Percentiles rank a stretch among this genome's conserved stretches.
These are phyloP conservation scores for Cyclotella sp. DNA, from an alignment of 108 stramenopile genomes.

Conservation along the genomic window DNA sequence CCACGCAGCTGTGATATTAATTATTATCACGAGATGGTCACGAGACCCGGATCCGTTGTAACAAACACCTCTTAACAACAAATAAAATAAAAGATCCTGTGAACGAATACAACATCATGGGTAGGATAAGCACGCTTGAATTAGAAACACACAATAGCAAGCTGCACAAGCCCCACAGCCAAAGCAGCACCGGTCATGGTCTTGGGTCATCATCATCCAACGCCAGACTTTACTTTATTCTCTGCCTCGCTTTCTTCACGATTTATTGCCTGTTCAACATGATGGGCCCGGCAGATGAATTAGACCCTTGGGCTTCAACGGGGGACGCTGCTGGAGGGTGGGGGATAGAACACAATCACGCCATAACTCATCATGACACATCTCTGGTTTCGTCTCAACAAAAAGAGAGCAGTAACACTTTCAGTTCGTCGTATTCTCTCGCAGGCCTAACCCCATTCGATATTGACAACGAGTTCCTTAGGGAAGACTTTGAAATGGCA, in stretches of 20 bases:
- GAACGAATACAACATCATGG: background rate
- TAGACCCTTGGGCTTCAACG: constrained; percentile 13
- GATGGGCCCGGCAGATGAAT: constrained; percentile 1
- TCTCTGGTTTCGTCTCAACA: background rate
- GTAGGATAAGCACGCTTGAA: background rate
- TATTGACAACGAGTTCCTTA: constrained; percentile 9
- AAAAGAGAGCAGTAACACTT: background rate
- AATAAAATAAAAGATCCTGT: too few relatives aligned
- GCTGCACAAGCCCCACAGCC: background rate
- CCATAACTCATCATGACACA: constrained; percentile 4
- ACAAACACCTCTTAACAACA: too few relatives aligned
- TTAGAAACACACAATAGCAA: background rate
- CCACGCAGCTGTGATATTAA: too few relatives aligned
- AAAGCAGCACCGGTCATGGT: background rate
- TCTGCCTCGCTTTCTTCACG: constrained; percentile 35
- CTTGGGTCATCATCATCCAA: background rate
- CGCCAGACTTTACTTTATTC: constrained; percentile 27
- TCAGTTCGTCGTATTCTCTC: constrained; percentile 1
- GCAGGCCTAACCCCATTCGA: background rate
- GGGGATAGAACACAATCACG: constrained; percentile 34
- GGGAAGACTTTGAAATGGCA: constrained; percentile 23
- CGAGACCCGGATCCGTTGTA: too few relatives aligned
- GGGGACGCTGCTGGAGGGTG: constrained; percentile 45
- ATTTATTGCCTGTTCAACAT: constrained; percentile 16
- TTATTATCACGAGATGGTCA: too few relatives aligned